Evolutionary conservation across 768 basidiomycete genomes (phyloP), one percentile per base, ranked within the genome.

Genomic region (Tulasnella sp.): DNA sequence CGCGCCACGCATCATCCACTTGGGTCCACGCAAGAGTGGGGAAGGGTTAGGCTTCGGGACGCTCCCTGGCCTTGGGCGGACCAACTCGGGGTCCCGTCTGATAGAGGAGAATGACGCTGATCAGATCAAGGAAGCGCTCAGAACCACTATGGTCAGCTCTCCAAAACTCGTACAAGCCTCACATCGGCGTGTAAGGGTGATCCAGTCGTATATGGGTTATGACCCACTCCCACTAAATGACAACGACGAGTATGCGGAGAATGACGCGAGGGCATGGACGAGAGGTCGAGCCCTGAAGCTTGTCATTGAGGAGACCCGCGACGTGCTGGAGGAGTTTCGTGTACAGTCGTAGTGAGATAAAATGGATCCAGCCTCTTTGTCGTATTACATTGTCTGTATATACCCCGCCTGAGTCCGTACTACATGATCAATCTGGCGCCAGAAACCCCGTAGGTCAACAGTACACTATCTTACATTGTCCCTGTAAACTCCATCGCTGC

Each of bases 121-220:
- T 41, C 41, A 49, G 48, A 26, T 54, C 32, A 61, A 34, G 5
- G 24, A 29, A 13, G 23, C 30, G 4, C 49, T 59, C 5, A 38
- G 19, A 51, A 51, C 30, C 17, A 52, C 7, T 11, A 15, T 13
- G 15, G 50, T 62, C 10, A 17, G 3, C 26, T 30, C 43, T 17
- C 29, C 32, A 13, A 56, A 44, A 17, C 45, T 51, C 17, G 58
- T 56, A 17, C 48, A 61, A 30, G 52, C 43, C 15, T 9, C 62
- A 24, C 53, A 61, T 41, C 32, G 58, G 32, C 73, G 84, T 27
- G 78, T 88, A 24, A 74, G 85, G 19, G 68, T 77, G 2, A 81
- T 84, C 23, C 85, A 86, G 69, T 73, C 72, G 11, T 76, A 74
- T 54, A 76, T 86, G 76, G 85, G 85, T 1, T 87, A 86, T 68